These are phyloP conservation scores for Basipetospora sp. DNA, from an alignment of 2,329 filamentous ascomycete genomes.

Conservation along the genomic window DNA sequence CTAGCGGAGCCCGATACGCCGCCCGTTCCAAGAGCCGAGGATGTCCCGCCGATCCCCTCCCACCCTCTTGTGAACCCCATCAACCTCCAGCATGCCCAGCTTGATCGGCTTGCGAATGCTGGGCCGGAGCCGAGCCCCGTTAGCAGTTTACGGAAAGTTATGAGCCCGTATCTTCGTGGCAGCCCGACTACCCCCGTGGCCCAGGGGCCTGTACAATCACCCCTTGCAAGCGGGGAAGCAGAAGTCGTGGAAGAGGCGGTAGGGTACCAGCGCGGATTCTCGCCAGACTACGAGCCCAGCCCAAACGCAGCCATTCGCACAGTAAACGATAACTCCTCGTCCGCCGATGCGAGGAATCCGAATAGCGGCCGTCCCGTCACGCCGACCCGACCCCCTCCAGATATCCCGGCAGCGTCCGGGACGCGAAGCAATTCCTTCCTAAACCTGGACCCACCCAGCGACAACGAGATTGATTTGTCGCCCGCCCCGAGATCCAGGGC, in stretches of 20 bases:
- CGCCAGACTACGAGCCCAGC: conserved; percentile 59
- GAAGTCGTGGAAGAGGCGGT: conserved; percentile 7
- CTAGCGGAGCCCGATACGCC: conserved; percentile 51
- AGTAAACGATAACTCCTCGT: conserved; percentile 35
- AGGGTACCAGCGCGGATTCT: conserved; percentile 46
- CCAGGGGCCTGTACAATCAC: background rate
- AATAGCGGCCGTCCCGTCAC: conserved; percentile 16
- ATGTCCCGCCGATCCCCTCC: conserved; percentile 13
- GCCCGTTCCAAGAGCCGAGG: conserved; percentile 36
- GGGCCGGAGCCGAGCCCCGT: conserved; percentile 44
- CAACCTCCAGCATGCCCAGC: conserved; percentile 15
- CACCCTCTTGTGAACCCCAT: conserved; percentile 21
- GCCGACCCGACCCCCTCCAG: conserved; percentile 20
- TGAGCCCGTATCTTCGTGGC: conserved; percentile 62
- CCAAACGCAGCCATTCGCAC: conserved; percentile 55
- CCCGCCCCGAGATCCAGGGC: background rate
- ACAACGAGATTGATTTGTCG: conserved; percentile 26
- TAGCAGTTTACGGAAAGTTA: conserved; percentile 70
- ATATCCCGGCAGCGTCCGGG: conserved; percentile 16
- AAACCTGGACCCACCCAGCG: conserved; percentile 32
- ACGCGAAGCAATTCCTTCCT: conserved; percentile 34
- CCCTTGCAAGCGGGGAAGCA: background rate
- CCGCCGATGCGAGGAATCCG: conserved; percentile 11
- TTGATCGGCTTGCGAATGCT: conserved; percentile 10
- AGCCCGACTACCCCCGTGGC: conserved; percentile 5